Evolutionary conservation across 305 asterid species (phyloP).

Genomic region (Fraxinus velutina): DNA sequence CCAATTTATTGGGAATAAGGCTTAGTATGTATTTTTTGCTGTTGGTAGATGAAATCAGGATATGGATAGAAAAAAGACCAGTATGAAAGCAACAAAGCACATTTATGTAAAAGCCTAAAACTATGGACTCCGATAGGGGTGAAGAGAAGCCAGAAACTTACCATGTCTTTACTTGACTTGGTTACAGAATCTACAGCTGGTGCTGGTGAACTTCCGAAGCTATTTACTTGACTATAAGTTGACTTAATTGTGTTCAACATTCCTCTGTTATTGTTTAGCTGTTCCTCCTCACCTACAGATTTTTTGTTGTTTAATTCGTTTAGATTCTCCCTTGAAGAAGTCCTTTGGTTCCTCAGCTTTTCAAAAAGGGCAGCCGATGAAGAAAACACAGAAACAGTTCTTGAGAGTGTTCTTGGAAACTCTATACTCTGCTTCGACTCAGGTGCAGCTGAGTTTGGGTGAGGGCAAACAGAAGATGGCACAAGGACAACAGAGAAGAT

Average conservation of each 20-base stretch:
- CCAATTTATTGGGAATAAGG: neutral
- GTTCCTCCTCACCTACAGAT: constrained; percentile 37
- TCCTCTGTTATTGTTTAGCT: constrained; percentile 48
- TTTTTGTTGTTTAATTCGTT: constrained; percentile 33
- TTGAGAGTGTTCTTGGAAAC: constrained; percentile 81
- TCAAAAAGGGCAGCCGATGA: constrained; percentile 94
- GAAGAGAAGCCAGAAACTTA: constrained; percentile 27
- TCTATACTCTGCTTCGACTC: constrained; percentile 41
- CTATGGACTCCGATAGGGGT: constrained; percentile 5
- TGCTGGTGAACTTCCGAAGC: constrained; percentile 51
- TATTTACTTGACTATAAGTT: constrained; percentile 72
- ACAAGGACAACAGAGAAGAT: constrained; percentile 95
- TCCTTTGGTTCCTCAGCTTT: constrained; percentile 60
- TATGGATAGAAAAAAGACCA: neutral
- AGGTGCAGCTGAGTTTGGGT: constrained; percentile 33
- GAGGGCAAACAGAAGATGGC: constrained; percentile 86
- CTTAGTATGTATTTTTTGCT: neutral
- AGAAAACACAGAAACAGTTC: constrained; percentile 92
- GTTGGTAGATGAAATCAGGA: neutral
- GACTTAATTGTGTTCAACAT: constrained; percentile 66
- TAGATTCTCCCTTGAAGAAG: constrained; percentile 37
- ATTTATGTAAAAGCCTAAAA: constrained; percentile 7
- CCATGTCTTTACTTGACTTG: constrained; percentile 47
- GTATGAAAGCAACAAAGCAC: neutral
- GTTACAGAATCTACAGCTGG: constrained; percentile 37